A percentile compares a stretch with the other conserved stretches of the same genome.
phyloP scores from a whole-genome alignment of 2,329 filamentous ascomycete species.

The Ascochyta viciae-villosae region DNA sequence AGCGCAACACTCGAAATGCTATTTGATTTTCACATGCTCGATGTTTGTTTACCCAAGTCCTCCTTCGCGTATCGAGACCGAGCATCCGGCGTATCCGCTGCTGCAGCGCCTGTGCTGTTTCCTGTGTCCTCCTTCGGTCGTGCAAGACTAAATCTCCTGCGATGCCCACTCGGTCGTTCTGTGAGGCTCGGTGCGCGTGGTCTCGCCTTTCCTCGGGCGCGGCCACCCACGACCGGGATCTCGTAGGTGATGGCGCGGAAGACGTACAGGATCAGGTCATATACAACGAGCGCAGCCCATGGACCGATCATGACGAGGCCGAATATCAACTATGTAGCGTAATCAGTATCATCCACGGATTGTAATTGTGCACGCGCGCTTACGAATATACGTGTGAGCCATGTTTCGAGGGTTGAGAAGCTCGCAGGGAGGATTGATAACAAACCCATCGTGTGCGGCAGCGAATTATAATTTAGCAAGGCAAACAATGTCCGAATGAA shows the following conservation, averaged over 20 bases:
- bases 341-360: background rate
- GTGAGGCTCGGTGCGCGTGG: slow-evolving; percentile 68
- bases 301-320: slow-evolving; percentile 67
- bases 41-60: slow-evolving; percentile 6
- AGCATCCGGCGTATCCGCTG: slow-evolving; percentile 34
- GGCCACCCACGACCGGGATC: slow-evolving; percentile 66
- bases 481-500: background rate
- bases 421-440: slow-evolving; percentile 69
- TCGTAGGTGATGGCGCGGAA: slow-evolving; percentile 66
- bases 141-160: slow-evolving; percentile 53
- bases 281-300: slow-evolving; percentile 66
- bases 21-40: background rate
- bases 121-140: slow-evolving; percentile 31
- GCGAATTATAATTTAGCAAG: background rate
- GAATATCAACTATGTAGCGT: background rate
- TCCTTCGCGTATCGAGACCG: slow-evolving; percentile 36
- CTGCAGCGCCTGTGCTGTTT: slow-evolving; percentile 27
- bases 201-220: slow-evolving; percentile 64
- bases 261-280: slow-evolving; percentile 69
- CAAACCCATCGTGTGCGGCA: slow-evolving; percentile 61
- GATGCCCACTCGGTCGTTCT: slow-evolving; percentile 62
- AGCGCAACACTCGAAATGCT: background rate
- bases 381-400: slow-evolving; percentile 69
- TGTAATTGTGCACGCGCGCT: slow-evolving; percentile 27
- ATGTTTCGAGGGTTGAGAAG: slow-evolving; percentile 65